Percentiles rank a stretch among this genome's conserved stretches.
Conservation (phyloP, 1,284 basidiomycete genomes). For the Cryptococcus deneoformans region DNA sequence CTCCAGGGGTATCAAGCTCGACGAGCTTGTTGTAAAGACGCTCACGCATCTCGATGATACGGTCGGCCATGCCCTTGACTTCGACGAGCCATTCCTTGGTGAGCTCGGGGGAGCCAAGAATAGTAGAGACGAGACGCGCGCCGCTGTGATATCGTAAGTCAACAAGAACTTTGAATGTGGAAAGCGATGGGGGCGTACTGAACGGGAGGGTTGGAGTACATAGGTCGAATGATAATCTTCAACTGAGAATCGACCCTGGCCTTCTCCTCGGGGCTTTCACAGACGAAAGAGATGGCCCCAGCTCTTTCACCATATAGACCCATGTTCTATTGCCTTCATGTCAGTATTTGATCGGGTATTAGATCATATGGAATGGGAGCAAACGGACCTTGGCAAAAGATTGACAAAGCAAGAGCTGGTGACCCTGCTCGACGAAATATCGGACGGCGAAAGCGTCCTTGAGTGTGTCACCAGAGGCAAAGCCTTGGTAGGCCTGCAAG, state of each 20-base stretch:
- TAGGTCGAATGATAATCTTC: conserved; percentile 94
- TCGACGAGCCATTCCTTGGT: conserved; percentile 84
- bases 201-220: conserved; percentile 98
- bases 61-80: conserved; percentile 92
- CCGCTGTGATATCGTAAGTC: conserved; percentile 54
- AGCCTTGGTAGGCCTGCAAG: conserved; percentile 95
- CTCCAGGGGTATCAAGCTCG: conserved; percentile 83
- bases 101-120: conserved; percentile 72
- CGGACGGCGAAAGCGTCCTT: conserved; percentile 93
- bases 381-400: conserved; percentile 80
- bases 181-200: conserved; percentile 52
- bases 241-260: conserved; percentile 88
- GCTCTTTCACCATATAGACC: conserved; percentile 97
- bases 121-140: conserved; percentile 82
- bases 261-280: conserved; percentile 72
- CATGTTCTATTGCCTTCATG: conserved; percentile 64
- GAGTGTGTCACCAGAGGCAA: conserved; percentile 83
- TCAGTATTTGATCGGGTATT: conserved; percentile 3
- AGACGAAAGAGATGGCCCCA: conserved; percentile 87
- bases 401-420: conserved; percentile 82
- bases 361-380: neutral
- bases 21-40: conserved; percentile 76
- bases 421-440: conserved; percentile 86
- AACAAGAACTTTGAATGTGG: neutral
- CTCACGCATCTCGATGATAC: conserved; percentile 95